Evolutionary conservation across 179 eudicot genomes (phyloP).

Genomic region (Spinacia oleracea): DNA sequence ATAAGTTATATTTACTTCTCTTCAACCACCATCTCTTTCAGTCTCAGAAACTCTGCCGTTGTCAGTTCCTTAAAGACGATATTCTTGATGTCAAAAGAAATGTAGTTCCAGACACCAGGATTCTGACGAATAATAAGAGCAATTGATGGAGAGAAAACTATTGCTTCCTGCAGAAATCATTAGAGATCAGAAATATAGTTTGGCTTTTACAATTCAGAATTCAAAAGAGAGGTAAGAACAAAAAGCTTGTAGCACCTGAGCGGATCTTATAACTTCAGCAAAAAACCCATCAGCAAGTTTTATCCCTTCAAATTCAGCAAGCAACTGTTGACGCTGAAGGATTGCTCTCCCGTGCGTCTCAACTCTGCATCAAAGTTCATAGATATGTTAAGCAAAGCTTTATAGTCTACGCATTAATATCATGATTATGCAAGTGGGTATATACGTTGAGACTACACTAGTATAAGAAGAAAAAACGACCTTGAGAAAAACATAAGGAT

Average conservation of each 20-base stretch:
- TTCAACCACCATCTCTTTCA: slow-evolving; percentile 61
- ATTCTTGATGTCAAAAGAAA: slow-evolving; percentile 44
- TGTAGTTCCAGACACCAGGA: slow-evolving; percentile 77
- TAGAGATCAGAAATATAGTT: neutral
- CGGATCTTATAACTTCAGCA: slow-evolving; percentile 57
- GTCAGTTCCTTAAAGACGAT: slow-evolving; percentile 44
- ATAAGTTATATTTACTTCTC: slow-evolving; percentile 32
- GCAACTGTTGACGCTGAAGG: slow-evolving; percentile 64
- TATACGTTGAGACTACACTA: neutral
- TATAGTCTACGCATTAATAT: neutral
- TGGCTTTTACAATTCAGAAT: neutral
- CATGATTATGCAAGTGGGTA: neutral
- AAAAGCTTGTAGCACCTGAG: slow-evolving; percentile 57
- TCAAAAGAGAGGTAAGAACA: neutral
- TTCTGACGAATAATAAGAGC: slow-evolving; percentile 60
- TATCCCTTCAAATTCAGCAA: slow-evolving; percentile 54
- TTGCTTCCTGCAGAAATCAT: slow-evolving; percentile 58
- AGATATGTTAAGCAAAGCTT: neutral
- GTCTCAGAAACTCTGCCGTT: slow-evolving; percentile 52
- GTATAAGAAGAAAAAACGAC: slow-evolving; percentile 25
- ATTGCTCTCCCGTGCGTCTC: slow-evolving; percentile 69
- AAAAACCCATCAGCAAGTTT: slow-evolving; percentile 60
- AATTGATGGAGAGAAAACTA: slow-evolving; percentile 59
- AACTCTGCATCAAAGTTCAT: slow-evolving; percentile 38
- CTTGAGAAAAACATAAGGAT: slow-evolving; percentile 54